Conservation (phyloP, 345 rosid species). For the Populus euphratica region DNA sequence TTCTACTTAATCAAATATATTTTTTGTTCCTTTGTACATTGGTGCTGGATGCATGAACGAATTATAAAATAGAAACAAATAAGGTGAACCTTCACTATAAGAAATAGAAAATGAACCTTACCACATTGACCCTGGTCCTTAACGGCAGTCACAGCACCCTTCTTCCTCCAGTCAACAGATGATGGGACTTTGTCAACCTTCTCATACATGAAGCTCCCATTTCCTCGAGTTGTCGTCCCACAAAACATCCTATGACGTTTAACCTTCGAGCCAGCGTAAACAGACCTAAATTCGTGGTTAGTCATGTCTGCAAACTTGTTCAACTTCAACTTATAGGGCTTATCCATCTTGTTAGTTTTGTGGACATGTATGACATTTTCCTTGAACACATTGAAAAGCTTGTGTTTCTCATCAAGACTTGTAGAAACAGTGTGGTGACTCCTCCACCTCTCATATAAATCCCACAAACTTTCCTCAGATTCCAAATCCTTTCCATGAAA, state of each 20-base stretch:
- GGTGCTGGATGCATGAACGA: background rate
- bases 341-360: conserved; percentile 58
- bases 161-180: conserved; percentile 73
- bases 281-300: conserved; percentile 55
- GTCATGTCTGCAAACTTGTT: conserved; percentile 91
- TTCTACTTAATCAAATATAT: background rate
- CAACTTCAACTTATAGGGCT: conserved; percentile 74
- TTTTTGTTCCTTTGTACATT: background rate
- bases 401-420: conserved; percentile 58
- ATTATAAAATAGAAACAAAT: background rate
- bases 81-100: background rate
- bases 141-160: conserved; percentile 66
- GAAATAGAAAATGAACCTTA: conserved; percentile 13
- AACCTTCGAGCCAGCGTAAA: conserved; percentile 68
- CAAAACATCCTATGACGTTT: conserved; percentile 64
- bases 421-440: conserved; percentile 72
- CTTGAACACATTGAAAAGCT: conserved; percentile 73
- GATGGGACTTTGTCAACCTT: conserved; percentile 37
- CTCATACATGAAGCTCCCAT: conserved; percentile 56
- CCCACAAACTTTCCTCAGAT: conserved; percentile 66
- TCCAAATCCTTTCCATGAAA: conserved; percentile 61
- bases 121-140: conserved; percentile 93
- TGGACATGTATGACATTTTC: conserved; percentile 71
- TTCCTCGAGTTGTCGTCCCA: conserved; percentile 29
- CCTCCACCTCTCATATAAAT: conserved; percentile 80